Conservation (phyloP, 306 rosid species). For the Cicer bijugum region DNA sequence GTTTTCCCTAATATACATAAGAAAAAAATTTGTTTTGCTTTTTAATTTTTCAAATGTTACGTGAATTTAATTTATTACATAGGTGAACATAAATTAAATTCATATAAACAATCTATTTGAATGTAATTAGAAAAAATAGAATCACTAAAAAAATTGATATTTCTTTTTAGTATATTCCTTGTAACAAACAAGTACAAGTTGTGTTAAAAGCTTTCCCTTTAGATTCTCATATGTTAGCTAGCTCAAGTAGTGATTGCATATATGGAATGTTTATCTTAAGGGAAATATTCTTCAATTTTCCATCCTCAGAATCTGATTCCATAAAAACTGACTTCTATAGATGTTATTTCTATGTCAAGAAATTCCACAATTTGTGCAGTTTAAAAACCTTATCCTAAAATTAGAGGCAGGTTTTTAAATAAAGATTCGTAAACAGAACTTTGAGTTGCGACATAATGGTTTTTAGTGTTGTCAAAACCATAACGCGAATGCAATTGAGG, state of each 20-base stretch:
- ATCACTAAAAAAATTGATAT: neutral
- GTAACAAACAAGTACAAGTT: neutral
- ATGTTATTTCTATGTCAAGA: constrained; percentile 23
- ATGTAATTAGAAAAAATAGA: too few species aligned
- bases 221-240: constrained; percentile 6
- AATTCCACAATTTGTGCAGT: constrained; percentile 5
- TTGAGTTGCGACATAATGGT: neutral
- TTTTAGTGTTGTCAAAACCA: neutral
- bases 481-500: neutral
- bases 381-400: too few species aligned
- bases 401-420: too few species aligned
- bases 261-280: neutral
- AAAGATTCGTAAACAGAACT: neutral
- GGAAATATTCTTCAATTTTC: neutral
- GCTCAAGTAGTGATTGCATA: constrained; percentile 1
- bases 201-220: constrained; percentile 17
- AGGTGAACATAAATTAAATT: too few species aligned
- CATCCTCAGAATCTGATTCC: constrained; percentile 23
- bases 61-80: too few species aligned
- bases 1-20: constrained; percentile 10
- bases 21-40: neutral
- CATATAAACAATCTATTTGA: too few species aligned
- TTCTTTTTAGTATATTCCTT: constrained; percentile 18
- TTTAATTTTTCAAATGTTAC: neutral
- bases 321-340: neutral